These are phyloP conservation scores for Melampsora americana DNA, from an alignment of 1,284 basidiomycete species.

Conservation along the genomic window DNA sequence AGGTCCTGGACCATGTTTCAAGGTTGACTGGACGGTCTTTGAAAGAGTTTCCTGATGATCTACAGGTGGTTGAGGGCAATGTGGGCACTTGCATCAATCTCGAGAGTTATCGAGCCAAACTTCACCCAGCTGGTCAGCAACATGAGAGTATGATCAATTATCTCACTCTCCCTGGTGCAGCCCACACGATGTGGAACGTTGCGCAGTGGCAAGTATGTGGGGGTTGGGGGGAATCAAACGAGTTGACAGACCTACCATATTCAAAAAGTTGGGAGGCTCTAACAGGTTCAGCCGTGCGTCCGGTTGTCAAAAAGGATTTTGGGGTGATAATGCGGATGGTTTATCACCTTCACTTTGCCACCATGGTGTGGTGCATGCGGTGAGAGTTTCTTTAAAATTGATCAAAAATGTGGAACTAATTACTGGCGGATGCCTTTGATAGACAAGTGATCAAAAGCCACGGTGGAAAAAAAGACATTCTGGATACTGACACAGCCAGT, in stretches of 20 bases:
- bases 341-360: slow-evolving; percentile 6
- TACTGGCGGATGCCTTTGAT: too few relatives aligned
- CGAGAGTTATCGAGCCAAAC: not conserved
- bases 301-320: not conserved
- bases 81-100: slow-evolving; percentile 7
- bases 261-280: slow-evolving; percentile 5
- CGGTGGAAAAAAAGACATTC: too few relatives aligned
- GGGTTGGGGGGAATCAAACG: slow-evolving; percentile 8
- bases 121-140: not conserved
- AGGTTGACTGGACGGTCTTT: not conserved
- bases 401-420: too few relatives aligned
- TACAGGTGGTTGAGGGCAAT: slow-evolving; percentile 11
- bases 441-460: too few relatives aligned
- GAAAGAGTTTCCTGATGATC: not conserved
- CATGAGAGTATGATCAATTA: slow-evolving; percentile 5
- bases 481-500: too few relatives aligned
- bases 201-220: not conserved
- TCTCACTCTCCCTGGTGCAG: slow-evolving; percentile 14
- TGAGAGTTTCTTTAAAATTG: not conserved
- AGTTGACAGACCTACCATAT: not conserved
- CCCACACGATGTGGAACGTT: slow-evolving; percentile 28
- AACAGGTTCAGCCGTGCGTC: not conserved
- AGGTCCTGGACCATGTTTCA: not conserved
- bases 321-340: slow-evolving; percentile 6
- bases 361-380: slow-evolving; percentile 11